Evolutionary conservation across 176 grass and related monocot genomes (phyloP).

Genomic region (Avena eriantha): DNA sequence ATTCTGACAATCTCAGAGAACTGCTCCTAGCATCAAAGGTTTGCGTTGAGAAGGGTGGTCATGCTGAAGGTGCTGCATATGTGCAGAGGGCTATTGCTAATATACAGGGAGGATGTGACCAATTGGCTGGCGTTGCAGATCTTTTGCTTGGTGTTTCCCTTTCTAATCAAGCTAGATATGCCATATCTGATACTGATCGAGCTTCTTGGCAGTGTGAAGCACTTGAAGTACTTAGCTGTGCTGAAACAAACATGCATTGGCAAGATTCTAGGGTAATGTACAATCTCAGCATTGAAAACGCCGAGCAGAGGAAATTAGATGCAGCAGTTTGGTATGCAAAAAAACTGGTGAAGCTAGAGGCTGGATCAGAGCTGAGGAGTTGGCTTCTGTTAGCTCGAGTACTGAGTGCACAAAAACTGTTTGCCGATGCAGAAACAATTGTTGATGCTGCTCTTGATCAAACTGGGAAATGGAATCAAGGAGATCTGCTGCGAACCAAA

Average conservation of each 20-base stretch:
- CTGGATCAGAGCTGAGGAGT: slow-evolving; percentile 72
- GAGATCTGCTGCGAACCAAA: slow-evolving; percentile 72
- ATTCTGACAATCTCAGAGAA: slow-evolving; percentile 72
- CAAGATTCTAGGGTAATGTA: slow-evolving; percentile 71
- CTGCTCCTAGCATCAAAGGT: slow-evolving; percentile 84
- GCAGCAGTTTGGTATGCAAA: slow-evolving; percentile 82
- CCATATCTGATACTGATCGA: slow-evolving; percentile 74
- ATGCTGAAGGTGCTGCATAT: slow-evolving; percentile 70
- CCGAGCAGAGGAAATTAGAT: slow-evolving; percentile 95
- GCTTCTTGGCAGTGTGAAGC: slow-evolving; percentile 74
- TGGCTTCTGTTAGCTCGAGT: slow-evolving; percentile 98
- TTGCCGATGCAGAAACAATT: slow-evolving; percentile 69
- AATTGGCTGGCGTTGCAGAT: slow-evolving; percentile 65
- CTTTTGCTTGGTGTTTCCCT: slow-evolving; percentile 69
- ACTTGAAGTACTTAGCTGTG: slow-evolving; percentile 66
- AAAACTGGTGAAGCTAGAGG: slow-evolving; percentile 78
- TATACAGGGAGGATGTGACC: slow-evolving; percentile 55
- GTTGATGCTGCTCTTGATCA: slow-evolving; percentile 87
- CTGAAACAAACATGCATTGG: slow-evolving; percentile 62
- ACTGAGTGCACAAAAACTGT: slow-evolving; percentile 82
- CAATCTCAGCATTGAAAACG: slow-evolving; percentile 82
- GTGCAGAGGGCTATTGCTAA: slow-evolving; percentile 65
- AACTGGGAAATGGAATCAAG: slow-evolving; percentile 86
- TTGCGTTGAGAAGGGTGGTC: slow-evolving; percentile 56
- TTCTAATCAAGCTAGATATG: slow-evolving; percentile 81